Conservation (phyloP, 495 filamentous ascomycete genomes). For the Penicillium simplicissimum region DNA sequence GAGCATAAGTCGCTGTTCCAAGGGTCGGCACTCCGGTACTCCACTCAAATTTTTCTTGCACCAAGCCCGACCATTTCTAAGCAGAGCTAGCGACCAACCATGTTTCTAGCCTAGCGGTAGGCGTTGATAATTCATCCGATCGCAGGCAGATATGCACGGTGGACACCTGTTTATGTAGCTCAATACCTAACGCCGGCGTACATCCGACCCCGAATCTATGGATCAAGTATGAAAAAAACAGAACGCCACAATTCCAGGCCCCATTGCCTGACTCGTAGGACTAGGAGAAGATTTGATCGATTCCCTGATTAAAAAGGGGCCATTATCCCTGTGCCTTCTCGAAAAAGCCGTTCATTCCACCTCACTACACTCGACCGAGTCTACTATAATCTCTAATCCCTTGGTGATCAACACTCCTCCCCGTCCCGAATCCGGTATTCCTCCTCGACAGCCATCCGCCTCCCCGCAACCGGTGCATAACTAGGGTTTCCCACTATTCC, state of each 20-base stretch:
- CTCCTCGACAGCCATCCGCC: not conserved
- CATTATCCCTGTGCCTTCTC: not conserved
- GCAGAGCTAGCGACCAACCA: not conserved
- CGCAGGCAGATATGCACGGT: conserved; percentile 10
- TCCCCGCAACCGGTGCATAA: conserved; percentile 20
- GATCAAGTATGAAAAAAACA: conserved; percentile 3
- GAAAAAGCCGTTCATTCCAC: not conserved
- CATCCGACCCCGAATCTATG: not conserved
- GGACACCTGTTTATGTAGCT: conserved; percentile 1
- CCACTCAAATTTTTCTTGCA: not conserved
- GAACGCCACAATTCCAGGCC: conserved; percentile 7
- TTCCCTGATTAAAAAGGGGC: conserved; percentile 5
- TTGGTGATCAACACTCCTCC: not conserved
- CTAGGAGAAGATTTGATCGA: not conserved
- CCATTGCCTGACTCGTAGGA: conserved; percentile 5
- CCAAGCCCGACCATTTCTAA: conserved; percentile 2
- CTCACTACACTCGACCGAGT: not conserved
- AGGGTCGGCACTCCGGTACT: not conserved
- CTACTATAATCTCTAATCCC: not conserved
- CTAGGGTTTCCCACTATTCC: conserved; percentile 4
- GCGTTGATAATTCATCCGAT: not conserved
- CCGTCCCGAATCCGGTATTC: conserved; percentile 10
- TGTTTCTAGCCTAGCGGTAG: conserved; percentile 1
- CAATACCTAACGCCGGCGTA: conserved; percentile 8
- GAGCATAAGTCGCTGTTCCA: not conserved